Conservation (phyloP, 1,284 basidiomycete genomes). For the Uromyces viciae-fabae region DNA sequence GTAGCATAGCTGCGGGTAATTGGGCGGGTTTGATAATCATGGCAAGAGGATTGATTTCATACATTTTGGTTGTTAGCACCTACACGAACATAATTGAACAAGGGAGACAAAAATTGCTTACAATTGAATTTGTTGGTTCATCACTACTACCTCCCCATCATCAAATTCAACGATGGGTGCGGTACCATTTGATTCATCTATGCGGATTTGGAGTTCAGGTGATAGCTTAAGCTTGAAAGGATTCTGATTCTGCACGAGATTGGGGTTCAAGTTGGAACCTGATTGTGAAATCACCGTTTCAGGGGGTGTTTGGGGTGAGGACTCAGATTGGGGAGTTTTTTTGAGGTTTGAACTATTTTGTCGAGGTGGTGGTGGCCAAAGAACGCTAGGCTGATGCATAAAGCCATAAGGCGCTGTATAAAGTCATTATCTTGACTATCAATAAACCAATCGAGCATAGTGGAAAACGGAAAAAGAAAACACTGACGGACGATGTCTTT, state of each 20-base stretch:
- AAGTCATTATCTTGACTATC: not conserved
- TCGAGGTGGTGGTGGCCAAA: conserved; percentile 77
- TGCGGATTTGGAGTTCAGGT: conserved; percentile 43
- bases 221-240: conserved; percentile 16
- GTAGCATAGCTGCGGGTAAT: conserved; percentile 63
- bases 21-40: not conserved
- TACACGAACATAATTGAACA: not conserved
- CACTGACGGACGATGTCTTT: conserved; percentile 65
- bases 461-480: conserved; percentile 57
- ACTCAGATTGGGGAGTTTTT: not conserved
- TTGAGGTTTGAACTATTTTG: not conserved
- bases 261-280: not conserved
- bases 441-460: conserved; percentile 57
- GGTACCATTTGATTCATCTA: conserved; percentile 2
- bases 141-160: conserved; percentile 46
- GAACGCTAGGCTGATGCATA: conserved; percentile 68
- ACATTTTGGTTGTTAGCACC: conserved; percentile 15
- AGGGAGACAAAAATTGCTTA: not conserved
- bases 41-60: conserved; percentile 46
- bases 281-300: not conserved
- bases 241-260: conserved; percentile 4
- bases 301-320: not conserved
- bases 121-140: conserved; percentile 47
- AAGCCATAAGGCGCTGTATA: conserved; percentile 49
- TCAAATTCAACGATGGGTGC: conserved; percentile 46